Conservation (phyloP, 2,329 filamentous ascomycete species). For the Penicillium sp. region DNA sequence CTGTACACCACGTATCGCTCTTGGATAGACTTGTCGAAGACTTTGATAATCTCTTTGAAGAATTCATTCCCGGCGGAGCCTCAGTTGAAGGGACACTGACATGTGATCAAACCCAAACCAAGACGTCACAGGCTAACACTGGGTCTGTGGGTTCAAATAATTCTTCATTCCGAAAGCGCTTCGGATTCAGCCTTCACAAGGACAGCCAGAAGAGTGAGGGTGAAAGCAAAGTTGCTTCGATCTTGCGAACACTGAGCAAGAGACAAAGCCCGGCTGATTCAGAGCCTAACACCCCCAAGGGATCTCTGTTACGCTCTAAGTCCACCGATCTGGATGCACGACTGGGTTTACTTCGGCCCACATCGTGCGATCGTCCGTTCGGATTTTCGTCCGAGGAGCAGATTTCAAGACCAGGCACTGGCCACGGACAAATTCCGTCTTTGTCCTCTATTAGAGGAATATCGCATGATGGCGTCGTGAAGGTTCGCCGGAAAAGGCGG, state of each 20-base stretch:
- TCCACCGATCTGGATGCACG: slow-evolving; percentile 71
- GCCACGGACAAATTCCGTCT: slow-evolving; percentile 48
- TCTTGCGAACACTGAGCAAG: slow-evolving; percentile 89
- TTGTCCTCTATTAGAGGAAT: slow-evolving; percentile 56
- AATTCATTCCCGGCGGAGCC: slow-evolving; percentile 50
- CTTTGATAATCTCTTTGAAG: slow-evolving; percentile 83
- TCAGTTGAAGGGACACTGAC: slow-evolving; percentile 42
- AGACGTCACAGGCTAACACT: slow-evolving; percentile 62
- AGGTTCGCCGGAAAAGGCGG: slow-evolving; percentile 73
- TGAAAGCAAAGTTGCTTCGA: slow-evolving; percentile 69
- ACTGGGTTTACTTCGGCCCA: slow-evolving; percentile 51
- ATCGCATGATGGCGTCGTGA: slow-evolving; percentile 43
- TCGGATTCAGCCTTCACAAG: slow-evolving; percentile 76
- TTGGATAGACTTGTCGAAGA: slow-evolving; percentile 88
- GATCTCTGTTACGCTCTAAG: slow-evolving; percentile 67
- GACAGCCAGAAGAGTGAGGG: slow-evolving; percentile 76
- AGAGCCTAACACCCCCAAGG: slow-evolving; percentile 69
- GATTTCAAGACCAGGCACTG: slow-evolving; percentile 44
- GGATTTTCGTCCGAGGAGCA: slow-evolving; percentile 52
- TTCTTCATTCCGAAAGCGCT: slow-evolving; percentile 80
- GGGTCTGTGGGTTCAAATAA: slow-evolving; percentile 82
- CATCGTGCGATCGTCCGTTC: slow-evolving; percentile 57
- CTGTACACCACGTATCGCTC: slow-evolving; percentile 82
- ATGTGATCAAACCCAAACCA: slow-evolving; percentile 61
- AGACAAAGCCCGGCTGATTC: slow-evolving; percentile 63